Percentiles rank a stretch among this genome's conserved stretches.
Evolutionary conservation across 148 eudicot genomes (phyloP).

Genomic region (Tetragonia tetragonoides): DNA sequence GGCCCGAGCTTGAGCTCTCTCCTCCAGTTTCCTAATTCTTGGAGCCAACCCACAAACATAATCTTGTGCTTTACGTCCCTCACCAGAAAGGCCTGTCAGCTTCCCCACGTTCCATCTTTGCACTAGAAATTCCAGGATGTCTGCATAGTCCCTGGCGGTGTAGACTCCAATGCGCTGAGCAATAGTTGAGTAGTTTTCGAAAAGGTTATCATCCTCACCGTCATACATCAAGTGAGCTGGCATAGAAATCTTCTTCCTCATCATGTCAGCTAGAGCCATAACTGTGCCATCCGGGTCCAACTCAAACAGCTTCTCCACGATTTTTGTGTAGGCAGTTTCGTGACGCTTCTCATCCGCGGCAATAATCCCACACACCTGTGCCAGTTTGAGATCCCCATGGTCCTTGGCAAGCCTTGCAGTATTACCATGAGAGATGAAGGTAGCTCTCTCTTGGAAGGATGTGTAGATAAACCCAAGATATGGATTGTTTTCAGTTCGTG

Average conservation of each 20-base stretch:
- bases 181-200: conserved; percentile 39
- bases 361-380: conserved; percentile 45
- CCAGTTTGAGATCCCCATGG: conserved; percentile 40
- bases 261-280: conserved; percentile 46
- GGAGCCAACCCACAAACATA: conserved; percentile 44
- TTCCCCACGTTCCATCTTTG: conserved; percentile 39
- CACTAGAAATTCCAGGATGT: conserved; percentile 41
- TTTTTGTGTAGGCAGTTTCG: conserved; percentile 48
- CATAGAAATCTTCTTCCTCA: conserved; percentile 46
- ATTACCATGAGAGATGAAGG: conserved; percentile 50
- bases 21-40: conserved; percentile 47
- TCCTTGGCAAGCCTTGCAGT: conserved; percentile 50
- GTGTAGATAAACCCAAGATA: conserved; percentile 55
- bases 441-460: conserved; percentile 54
- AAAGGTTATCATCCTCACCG: conserved; percentile 41
- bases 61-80: conserved; percentile 43
- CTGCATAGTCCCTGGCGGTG: conserved; percentile 48
- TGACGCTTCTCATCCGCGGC: conserved; percentile 57
- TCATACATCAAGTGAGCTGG: conserved; percentile 51
- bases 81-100: conserved; percentile 39
- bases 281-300: conserved; percentile 41
- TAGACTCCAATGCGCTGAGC: conserved; percentile 48
- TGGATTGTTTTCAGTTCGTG: conserved; percentile 42
- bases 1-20: conserved; percentile 40
- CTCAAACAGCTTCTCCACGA: conserved; percentile 51